Evolutionary conservation across 192 early-diverging fungal genomes (phyloP), one percentile per base, ranked within the genome.

Genomic region (Chytriomyces sp.): DNA sequence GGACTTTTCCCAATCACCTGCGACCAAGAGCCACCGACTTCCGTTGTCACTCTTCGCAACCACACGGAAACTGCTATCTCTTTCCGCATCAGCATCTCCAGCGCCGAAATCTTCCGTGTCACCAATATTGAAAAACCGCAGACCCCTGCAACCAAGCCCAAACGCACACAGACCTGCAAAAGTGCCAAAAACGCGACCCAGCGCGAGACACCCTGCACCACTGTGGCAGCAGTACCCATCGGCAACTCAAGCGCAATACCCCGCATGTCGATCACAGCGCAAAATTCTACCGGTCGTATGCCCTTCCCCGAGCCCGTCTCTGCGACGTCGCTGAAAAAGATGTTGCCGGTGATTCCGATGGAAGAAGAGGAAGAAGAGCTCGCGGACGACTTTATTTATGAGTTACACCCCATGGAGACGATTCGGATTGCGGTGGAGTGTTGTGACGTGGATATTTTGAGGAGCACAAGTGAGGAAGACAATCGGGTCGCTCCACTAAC

Each of bases 391-490:
- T 26, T 33, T 7, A n/a, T 73, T 22, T 75, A 58, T 39, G 77
- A 78, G 39, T 40, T 82, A 14, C 77, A 82, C 56, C 81, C 65
- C 1, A 77, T 59, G 41, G 62, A 78, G 56, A 75, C 74, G 32
- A 52, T 82, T 32, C 70, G 78, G 31, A 37, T 82, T 37, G 56
- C 69, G 17, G 55, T 79, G 2, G 26, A 64, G 19, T 77, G 77
- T 55, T 5, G 32, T 5, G 36, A 64, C 31, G 14, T n/a, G 19
- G 59, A 66, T 55, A 38, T 74, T 33, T 25, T 56, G 63, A 31
- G 30, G 52, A 30, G 69, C 25, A 53, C 60, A 28, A 44, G 44
- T 22, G 28, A 34, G 17, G 60, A 52, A 30, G 72, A 57, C 33
- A 67, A 74, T 30, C 19, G 19, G n/a, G 34, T 33, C 62, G 60